Evolutionary conservation across 148 eudicot species (phyloP), one percentile per base, ranked within the genome.

Genomic region (Diospyros kaki): DNA sequence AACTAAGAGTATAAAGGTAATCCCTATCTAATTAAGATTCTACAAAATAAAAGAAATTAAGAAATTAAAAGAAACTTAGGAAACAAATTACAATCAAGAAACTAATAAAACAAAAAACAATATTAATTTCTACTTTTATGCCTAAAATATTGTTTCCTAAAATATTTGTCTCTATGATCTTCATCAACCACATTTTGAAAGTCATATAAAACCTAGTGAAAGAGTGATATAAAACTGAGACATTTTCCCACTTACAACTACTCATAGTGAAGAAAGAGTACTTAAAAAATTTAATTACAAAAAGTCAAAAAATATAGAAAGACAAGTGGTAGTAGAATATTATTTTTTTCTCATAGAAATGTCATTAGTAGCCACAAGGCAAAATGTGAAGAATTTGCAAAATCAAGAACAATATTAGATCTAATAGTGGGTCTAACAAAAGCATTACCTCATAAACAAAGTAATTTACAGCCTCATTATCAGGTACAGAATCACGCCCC

Each of bases 401-500:
- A 74, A 43, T 42, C 3, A 54, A 12, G 42, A 45, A 52, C 40
- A 69, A 14, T 40, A 70, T 28, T 4, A 63, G 60, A 9, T 14
- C 52, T 5, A 55, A 43, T 71, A 58, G 40, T 55, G 2, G 12
- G 53, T 42, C 54, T 50, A 12, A 42, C 10, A 44, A 60, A 64
- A 61, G 12, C n/a, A 78, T 73, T 87, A 91, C 99, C 97, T 96
- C 98, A 56, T 77, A 88, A 62, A 96, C 90, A 82, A 96, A 96
- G 58, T 73, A 79, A 88, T 96, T 96, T 62, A 96, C 99, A 78
- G 93, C 84, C 82, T 91, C 98, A 60, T 93, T 93, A 74, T 93
- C 99, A 46, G 99, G 99, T 66, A 93, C 99, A 75, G 99, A 81
- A 87, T 86, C 97, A 70, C 98, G 97, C 72, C 99, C 99, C 75